phyloP scores from a whole-genome alignment of 805 yeast genomes.

The Yarrowia divulgata region DNA sequence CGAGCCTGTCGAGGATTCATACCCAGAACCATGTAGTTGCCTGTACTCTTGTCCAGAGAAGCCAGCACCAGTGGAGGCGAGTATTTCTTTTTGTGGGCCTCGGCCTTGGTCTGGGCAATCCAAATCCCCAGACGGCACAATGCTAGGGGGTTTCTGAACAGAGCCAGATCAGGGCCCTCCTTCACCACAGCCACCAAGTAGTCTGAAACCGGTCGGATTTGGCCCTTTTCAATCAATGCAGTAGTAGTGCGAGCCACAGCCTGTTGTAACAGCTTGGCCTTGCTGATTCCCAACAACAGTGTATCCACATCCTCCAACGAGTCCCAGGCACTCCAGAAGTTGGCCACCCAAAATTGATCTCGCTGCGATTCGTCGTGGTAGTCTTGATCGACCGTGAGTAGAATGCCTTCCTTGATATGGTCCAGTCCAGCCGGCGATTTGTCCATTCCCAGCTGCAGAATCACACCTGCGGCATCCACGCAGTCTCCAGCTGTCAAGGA shows the following conservation, averaged over 20 bases:
- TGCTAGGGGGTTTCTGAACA: constrained; percentile 87
- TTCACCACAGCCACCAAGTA: constrained; percentile 87
- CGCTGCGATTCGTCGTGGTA: constrained; percentile 46
- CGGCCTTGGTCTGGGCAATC: constrained; percentile 89
- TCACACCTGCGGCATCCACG: constrained; percentile 85
- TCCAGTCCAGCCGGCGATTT: constrained; percentile 18
- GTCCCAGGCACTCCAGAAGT: constrained; percentile 76
- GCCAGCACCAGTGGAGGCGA: constrained; percentile 83
- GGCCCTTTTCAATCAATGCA: constrained; percentile 82
- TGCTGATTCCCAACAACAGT: constrained; percentile 73
- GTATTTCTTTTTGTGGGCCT: constrained; percentile 62
- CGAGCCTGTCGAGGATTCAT: constrained; percentile 79
- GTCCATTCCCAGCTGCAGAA: constrained; percentile 61
- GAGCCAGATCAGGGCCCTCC: constrained; percentile 81
- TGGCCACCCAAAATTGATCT: constrained; percentile 74
- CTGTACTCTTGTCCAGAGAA: constrained; percentile 71
- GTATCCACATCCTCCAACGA: constrained; percentile 61
- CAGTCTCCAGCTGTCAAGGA: constrained; percentile 90
- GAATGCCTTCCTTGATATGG: constrained; percentile 26
- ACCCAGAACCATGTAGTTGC: constrained; percentile 87
- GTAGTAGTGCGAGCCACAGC: constrained; percentile 87
- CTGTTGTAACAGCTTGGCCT: constrained; percentile 84
- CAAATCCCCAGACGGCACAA: constrained; percentile 85
- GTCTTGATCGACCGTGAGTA: constrained; percentile 42
- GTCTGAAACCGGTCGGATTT: constrained; percentile 77